Evolutionary conservation across 2,329 filamentous ascomycete species (phyloP).

Genomic region (Gliomastix tumulicola): DNA sequence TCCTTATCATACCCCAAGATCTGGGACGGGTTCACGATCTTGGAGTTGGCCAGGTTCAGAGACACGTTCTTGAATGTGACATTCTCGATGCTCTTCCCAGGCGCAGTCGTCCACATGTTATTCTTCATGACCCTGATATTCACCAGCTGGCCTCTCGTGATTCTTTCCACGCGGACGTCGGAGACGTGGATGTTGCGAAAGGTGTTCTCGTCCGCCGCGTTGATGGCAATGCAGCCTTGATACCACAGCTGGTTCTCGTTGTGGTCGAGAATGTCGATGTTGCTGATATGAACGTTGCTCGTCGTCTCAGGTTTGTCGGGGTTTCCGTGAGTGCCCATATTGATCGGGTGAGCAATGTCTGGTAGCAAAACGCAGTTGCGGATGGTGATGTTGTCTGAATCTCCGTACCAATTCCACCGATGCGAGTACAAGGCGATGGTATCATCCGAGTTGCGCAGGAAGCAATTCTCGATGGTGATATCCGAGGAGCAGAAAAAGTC

Average conservation of each 20-base stretch:
- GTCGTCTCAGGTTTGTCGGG: conserved; percentile 20
- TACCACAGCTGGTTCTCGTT: conserved; percentile 23
- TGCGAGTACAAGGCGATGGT: conserved; percentile 24
- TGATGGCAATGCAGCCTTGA: conserved; percentile 25
- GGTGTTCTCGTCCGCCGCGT: conserved; percentile 21
- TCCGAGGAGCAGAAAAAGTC: conserved; percentile 6
- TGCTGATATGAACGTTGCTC: conserved; percentile 16
- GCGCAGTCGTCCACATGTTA: conserved; percentile 21
- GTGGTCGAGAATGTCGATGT: conserved; percentile 27
- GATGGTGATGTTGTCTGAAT: conserved; percentile 22
- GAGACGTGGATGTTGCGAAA: conserved; percentile 17
- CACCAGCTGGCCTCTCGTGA: conserved; percentile 20
- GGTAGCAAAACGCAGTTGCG: conserved; percentile 19
- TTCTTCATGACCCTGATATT: conserved; percentile 26
- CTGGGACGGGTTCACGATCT: conserved; percentile 4
- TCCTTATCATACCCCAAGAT: conserved; percentile 7
- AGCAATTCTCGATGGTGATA: conserved; percentile 20
- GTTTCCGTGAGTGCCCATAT: conserved; percentile 27
- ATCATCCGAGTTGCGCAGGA: conserved; percentile 27
- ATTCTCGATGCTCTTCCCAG: conserved; percentile 18
- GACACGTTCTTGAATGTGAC: neutral
- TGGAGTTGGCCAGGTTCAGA: neutral
- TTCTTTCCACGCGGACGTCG: conserved; percentile 20
- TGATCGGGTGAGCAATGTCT: conserved; percentile 23
- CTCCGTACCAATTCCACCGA: conserved; percentile 20